phyloP scores from a whole-genome alignment of 192 early-diverging fungal genomes.

The Mortierella claussenii region DNA sequence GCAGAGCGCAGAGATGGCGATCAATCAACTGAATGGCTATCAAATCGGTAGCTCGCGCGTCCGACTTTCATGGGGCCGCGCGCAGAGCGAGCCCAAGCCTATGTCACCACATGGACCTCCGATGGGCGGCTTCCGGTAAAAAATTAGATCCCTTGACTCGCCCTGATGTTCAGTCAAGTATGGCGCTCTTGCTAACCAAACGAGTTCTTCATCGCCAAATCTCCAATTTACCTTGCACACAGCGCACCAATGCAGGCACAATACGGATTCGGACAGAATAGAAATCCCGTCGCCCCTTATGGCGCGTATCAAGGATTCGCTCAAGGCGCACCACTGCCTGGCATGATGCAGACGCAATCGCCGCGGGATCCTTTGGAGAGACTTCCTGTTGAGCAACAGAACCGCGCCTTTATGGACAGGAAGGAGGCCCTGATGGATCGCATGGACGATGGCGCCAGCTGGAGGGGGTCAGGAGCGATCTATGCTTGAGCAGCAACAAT shows the following conservation, averaged over 20 bases:
- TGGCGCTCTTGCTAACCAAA: too few relatives aligned
- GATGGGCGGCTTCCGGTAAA: slow-evolving; percentile 49
- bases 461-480: slow-evolving; percentile 57
- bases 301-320: slow-evolving; percentile 17
- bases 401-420: slow-evolving; percentile 39
- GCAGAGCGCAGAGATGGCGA: slow-evolving; percentile 87
- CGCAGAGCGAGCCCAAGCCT: slow-evolving; percentile 61
- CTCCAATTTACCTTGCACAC: background rate
- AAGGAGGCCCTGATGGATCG: slow-evolving; percentile 56
- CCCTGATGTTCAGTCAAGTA: background rate
- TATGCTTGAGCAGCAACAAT: slow-evolving; percentile 42
- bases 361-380: slow-evolving; percentile 54
- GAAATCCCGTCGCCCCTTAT: slow-evolving; percentile 16
- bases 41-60: slow-evolving; percentile 77
- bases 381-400: slow-evolving; percentile 33
- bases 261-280: slow-evolving; percentile 21
- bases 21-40: slow-evolving; percentile 89
- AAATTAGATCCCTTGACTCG: background rate
- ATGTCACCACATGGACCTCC: slow-evolving; percentile 41
- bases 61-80: slow-evolving; percentile 66
- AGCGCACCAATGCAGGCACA: slow-evolving; percentile 31
- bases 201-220: too few relatives aligned
- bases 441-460: slow-evolving; percentile 56
- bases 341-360: slow-evolving; percentile 42
- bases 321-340: slow-evolving; percentile 15